These are phyloP conservation scores for Russula sp. DNA, from an alignment of 768 basidiomycete genomes.

Conservation along the genomic window DNA sequence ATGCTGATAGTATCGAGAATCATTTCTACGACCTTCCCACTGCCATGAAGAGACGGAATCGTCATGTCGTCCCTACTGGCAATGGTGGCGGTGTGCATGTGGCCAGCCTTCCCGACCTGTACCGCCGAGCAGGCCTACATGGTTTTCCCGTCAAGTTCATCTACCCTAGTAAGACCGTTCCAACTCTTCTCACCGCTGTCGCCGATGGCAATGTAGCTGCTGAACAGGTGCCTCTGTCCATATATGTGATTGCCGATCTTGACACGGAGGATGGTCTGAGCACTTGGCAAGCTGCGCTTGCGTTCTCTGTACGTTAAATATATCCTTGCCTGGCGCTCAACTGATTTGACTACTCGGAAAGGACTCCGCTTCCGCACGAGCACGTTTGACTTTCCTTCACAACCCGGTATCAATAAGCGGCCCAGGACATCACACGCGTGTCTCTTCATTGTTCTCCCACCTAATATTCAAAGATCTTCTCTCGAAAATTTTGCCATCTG, in stretches of 20 bases:
- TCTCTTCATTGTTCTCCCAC: constrained; percentile 44
- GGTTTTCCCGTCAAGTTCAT: constrained; percentile 43
- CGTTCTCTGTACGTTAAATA: constrained; percentile 46
- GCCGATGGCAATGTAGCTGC: constrained; percentile 23
- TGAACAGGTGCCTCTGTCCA: constrained; percentile 35
- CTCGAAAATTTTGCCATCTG: constrained; percentile 32
- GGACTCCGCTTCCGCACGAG: constrained; percentile 39
- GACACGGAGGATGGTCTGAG: constrained; percentile 51
- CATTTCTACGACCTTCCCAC: constrained; percentile 91
- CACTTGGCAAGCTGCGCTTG: constrained; percentile 59
- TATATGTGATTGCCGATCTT: constrained; percentile 72
- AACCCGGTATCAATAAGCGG: constrained; percentile 40
- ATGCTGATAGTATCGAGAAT: constrained; percentile 44
- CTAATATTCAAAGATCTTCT: constrained; percentile 40
- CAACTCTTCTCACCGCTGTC: constrained; percentile 12
- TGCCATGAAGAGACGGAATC: constrained; percentile 63
- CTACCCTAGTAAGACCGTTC: constrained; percentile 47
- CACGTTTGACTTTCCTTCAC: constrained; percentile 73
- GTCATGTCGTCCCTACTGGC: constrained; percentile 54
- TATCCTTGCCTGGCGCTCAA: neutral
- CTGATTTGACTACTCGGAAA: constrained; percentile 1
- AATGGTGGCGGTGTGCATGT: constrained; percentile 43
- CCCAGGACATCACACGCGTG: constrained; percentile 22
- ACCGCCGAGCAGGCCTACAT: constrained; percentile 39
- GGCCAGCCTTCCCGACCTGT: constrained; percentile 48